These are phyloP conservation scores for Phyllosticta citriasiana DNA, from an alignment of 2,329 filamentous ascomycete species.

Conservation along the genomic window DNA sequence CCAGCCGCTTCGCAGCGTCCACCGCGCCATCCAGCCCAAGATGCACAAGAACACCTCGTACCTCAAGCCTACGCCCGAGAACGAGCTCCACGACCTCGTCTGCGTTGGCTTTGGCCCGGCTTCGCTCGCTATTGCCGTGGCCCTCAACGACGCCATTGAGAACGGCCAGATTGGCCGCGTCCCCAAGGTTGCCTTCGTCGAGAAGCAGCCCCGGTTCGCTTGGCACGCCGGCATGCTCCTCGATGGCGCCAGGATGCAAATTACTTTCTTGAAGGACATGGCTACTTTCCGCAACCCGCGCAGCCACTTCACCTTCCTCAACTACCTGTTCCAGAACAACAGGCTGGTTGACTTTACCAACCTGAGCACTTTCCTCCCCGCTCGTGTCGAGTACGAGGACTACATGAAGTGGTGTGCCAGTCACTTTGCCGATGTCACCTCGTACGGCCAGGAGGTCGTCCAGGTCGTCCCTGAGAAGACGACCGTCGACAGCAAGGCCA, in stretches of 20 bases:
- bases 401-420: slow-evolving; percentile 88
- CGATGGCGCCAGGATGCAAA: slow-evolving; percentile 91
- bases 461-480: slow-evolving; percentile 54
- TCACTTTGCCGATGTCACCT: slow-evolving; percentile 63
- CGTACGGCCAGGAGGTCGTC: slow-evolving; percentile 69
- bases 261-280: slow-evolving; percentile 93
- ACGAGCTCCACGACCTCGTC: slow-evolving; percentile 70
- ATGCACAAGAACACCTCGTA: slow-evolving; percentile 26
- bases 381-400: slow-evolving; percentile 83
- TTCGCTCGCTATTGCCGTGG: slow-evolving; percentile 78
- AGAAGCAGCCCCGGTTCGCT: slow-evolving; percentile 72
- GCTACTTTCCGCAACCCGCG: slow-evolving; percentile 80
- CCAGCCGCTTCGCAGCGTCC: slow-evolving; percentile 10
- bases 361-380: slow-evolving; percentile 76
- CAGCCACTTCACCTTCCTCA: slow-evolving; percentile 89
- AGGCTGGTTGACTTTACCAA: slow-evolving; percentile 89
- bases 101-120: slow-evolving; percentile 92
- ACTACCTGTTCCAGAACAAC: slow-evolving; percentile 75
- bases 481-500: slow-evolving; percentile 35
- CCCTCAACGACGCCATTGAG: slow-evolving; percentile 61
- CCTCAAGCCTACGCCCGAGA: slow-evolving; percentile 44
- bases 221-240: slow-evolving; percentile 97
- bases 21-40: slow-evolving; percentile 11
- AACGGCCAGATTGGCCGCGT: slow-evolving; percentile 33
- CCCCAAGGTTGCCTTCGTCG: slow-evolving; percentile 76